These are phyloP conservation scores for Pinus tabuliformis DNA, from an alignment of 75 land plant species.

Conservation along the genomic window DNA sequence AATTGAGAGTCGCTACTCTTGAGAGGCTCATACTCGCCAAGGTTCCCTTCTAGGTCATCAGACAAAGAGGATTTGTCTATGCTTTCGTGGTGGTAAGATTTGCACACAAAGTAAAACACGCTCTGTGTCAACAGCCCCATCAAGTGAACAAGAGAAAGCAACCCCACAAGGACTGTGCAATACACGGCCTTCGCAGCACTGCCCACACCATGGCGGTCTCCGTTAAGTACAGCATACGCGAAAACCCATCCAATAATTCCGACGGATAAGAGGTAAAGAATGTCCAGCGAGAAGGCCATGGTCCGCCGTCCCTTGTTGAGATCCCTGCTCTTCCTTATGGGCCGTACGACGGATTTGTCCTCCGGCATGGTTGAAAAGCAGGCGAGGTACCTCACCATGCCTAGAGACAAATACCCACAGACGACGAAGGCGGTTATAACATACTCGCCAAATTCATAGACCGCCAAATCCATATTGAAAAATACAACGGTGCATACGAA, in stretches of 20 bases:
- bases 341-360: constrained; percentile 50
- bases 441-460: constrained; percentile 6
- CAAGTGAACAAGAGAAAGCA: constrained; percentile 29
- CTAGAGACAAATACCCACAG: constrained; percentile 38
- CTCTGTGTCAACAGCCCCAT: constrained; percentile 59
- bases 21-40: constrained; percentile 77
- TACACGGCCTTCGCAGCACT: no score
- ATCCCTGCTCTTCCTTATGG: constrained; percentile 50
- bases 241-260: constrained; percentile 2
- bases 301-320: constrained; percentile 62
- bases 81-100: constrained; percentile 73
- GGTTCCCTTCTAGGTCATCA: constrained; percentile 75
- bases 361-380: constrained; percentile 77
- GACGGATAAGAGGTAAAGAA: constrained; percentile 18
- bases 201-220: background rate
- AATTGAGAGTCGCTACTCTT: constrained; percentile 46
- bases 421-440: constrained; percentile 14
- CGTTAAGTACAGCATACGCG: constrained; percentile 21
- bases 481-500: no score
- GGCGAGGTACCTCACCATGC: constrained; percentile 66
- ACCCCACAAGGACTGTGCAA: background rate
- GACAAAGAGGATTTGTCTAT: constrained; percentile 67
- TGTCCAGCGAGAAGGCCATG: constrained; percentile 14
- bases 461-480: background rate
- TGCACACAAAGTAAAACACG: constrained; percentile 78